Base-by-base conservation (phyloP, 768 basidiomycete genomes). In the Suillus tomentosus region DNA sequence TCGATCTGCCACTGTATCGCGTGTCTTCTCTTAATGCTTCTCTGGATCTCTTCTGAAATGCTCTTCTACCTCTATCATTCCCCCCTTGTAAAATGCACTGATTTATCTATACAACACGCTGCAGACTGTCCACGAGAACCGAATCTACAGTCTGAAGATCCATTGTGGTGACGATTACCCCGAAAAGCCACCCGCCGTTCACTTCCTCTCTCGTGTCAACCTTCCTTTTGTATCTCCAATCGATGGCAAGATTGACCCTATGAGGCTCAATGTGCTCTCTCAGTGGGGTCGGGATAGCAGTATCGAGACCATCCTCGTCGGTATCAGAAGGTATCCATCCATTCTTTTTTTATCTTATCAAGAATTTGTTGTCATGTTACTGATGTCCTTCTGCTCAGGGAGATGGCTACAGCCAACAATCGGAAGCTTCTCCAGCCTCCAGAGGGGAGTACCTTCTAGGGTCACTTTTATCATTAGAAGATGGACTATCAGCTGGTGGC, bases 91-190 rank as follows among this genome's bases (percentile, higher is more conserved):
- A 51, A 51, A 51, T 22, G 22, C 47, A 22, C 10, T 24, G 22
- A 50, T 27, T 51, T 8, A 27, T 9, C 11, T 53, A 17, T 2
- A 31, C 15, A 19, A 19, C 45, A 59, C 22, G 19, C 24, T 5
- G 1, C 69, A 96, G 93, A 96, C 95, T 27, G 94, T 96, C 5
- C 95, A 98, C 78, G 96, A 99, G 85, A 99, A 99, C 80, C 87
- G 97, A 61, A 99, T 99, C n/a, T 99, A 98, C 85, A 90, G 88
- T 60, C 85, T 99, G 71, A 92, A 90, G 80, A 96, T 99, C 74
- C 80, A 82, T 72, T 99, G 96, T 71, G 92, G 87, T 58, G 79
- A 85, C 2, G 62, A 72, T 3, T 95, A 95, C 75, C 92, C 93
- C 36, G 93, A 96, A 56, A 62, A 63, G 0, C 92, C 91, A 5